Evolutionary conservation across 306 rosid genomes (phyloP), one percentile per base, ranked within the genome.

Genomic region (Quercus variabilis): DNA sequence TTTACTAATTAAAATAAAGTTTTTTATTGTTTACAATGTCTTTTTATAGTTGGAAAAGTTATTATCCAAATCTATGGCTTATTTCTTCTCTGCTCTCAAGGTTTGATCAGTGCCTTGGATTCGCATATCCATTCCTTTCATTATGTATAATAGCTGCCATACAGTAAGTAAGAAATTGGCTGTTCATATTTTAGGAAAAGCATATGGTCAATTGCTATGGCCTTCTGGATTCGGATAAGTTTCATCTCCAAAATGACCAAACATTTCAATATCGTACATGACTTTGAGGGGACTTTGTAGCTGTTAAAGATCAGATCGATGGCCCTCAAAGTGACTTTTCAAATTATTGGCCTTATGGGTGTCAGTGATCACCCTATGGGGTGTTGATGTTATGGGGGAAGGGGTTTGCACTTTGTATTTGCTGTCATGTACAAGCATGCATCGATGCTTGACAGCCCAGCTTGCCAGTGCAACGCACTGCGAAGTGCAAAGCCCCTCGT

Each of bases 61-160:
- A 43, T 43, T 56, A 58, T 35, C 28, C 70, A 78, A 56, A 49
- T 56, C 33, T 23, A 7, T 71, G 62, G 76, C 52, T 21, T 52
- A 58, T 70, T 21, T 55, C 58, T 71, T 70, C 41, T 41, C 81
- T 78, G 76, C 76, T 70, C 71, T 78, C 57, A 70, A 78, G 76
- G 81, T 73, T 49, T 70, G 25, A 49, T 75, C 14, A n/a, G 13
- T 35, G 81, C 84, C 87, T 84, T 67, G 76, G 81, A 72, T 80
- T 76, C 81, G 56, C 78, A 71, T 46, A 62, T 43, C 23, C 51
- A 1, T 59, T 76, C 69, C 46, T 75, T 58, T 78, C 59, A 62
- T 56, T 52, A 20, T 26, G 65, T 74, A 26, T 59, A 55, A 78
- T n/a, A 14, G 74, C 55, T 54, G 28, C 76, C 62, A 58, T 25